phyloP scores from a whole-genome alignment of 441 rosid species.

The Adansonia madagascariensis region DNA sequence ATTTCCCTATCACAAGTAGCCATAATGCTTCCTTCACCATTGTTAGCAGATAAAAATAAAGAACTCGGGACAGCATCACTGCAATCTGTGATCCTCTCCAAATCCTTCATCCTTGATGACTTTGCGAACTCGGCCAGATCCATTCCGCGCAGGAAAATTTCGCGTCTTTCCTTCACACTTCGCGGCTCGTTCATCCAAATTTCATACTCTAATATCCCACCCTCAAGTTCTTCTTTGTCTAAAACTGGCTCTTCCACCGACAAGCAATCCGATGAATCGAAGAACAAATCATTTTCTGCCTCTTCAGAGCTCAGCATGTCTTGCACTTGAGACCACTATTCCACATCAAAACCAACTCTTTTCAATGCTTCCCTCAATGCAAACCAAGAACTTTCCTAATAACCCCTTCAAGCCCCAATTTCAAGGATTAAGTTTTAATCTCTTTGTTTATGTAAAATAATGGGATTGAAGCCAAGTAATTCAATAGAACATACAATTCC shows the following conservation, averaged over 20 bases:
- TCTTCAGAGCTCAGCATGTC: slow-evolving; percentile 58
- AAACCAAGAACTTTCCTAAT: slow-evolving; percentile 27
- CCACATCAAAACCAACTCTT: slow-evolving; percentile 37
- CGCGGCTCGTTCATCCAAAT: slow-evolving; percentile 67
- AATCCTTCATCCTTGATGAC: slow-evolving; percentile 17
- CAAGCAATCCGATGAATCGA: slow-evolving; percentile 59
- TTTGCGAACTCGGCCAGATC: slow-evolving; percentile 43
- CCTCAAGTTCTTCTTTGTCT: slow-evolving; percentile 25
- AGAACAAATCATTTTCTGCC: slow-evolving; percentile 60
- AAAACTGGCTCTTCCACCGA: slow-evolving; percentile 38
- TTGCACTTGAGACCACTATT: slow-evolving; percentile 39
- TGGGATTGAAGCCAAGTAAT: slow-evolving; percentile 13
- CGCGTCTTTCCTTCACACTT: slow-evolving; percentile 74
- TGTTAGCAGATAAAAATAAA: slow-evolving; percentile 29
- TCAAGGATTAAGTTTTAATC: slow-evolving; percentile 58
- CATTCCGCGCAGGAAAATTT: slow-evolving; percentile 52
- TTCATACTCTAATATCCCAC: slow-evolving; percentile 38
- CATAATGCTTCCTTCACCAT: slow-evolving; percentile 31
- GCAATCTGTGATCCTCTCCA: slow-evolving; percentile 49
- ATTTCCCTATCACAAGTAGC: slow-evolving; percentile 46
- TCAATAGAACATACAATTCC: slow-evolving; percentile 27
- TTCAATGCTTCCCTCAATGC: slow-evolving; percentile 26
- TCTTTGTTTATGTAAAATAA: slow-evolving; percentile 16
- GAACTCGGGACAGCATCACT: slow-evolving; percentile 55
- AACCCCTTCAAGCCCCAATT: slow-evolving; percentile 39